phyloP scores from a whole-genome alignment of 2,329 filamentous ascomycete genomes.

The Claviceps purpurea region DNA sequence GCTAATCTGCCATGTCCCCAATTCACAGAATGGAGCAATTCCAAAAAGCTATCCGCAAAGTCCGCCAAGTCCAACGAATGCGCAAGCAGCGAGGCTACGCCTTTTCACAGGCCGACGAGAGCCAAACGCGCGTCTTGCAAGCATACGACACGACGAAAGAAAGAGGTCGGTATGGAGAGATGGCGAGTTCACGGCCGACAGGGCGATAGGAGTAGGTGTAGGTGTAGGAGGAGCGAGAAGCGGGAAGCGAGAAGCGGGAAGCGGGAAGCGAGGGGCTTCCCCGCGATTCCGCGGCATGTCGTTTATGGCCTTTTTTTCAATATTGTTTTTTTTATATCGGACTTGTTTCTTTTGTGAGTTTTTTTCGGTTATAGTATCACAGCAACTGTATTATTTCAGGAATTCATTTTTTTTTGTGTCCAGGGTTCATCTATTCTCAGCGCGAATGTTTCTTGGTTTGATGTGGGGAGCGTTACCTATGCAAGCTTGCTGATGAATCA shows the following conservation, averaged over 20 bases:
- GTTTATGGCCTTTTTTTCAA: background rate
- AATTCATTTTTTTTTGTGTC: background rate
- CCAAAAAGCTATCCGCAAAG: slow-evolving; percentile 97
- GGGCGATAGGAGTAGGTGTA: slow-evolving; percentile 8
- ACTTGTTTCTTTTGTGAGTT: background rate
- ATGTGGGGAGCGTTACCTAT: too few relatives aligned
- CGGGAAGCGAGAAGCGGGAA: background rate
- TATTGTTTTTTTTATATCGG: background rate
- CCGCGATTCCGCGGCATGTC: too few relatives aligned
- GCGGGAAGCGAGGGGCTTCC: background rate
- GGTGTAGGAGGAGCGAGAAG: background rate
- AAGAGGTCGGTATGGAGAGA: slow-evolving; percentile 88
- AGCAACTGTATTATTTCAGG: background rate
- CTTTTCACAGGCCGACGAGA: slow-evolving; percentile 95
- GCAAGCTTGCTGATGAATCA: too few relatives aligned
- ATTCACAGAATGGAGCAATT: slow-evolving; percentile 85
- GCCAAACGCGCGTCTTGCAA: slow-evolving; percentile 85
- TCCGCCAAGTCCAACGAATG: slow-evolving; percentile 96
- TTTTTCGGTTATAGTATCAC: background rate
- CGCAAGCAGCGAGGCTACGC: slow-evolving; percentile 97
- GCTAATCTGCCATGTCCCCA: background rate
- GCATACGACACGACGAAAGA: slow-evolving; percentile 94
- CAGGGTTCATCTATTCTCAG: too few relatives aligned
- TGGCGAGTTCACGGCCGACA: slow-evolving; percentile 44
- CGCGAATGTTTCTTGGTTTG: too few relatives aligned